A percentile compares a stretch with the other conserved stretches of the same genome.
Evolutionary conservation across 305 asterid genomes (phyloP).

Genomic region (Solanum hybrid): DNA sequence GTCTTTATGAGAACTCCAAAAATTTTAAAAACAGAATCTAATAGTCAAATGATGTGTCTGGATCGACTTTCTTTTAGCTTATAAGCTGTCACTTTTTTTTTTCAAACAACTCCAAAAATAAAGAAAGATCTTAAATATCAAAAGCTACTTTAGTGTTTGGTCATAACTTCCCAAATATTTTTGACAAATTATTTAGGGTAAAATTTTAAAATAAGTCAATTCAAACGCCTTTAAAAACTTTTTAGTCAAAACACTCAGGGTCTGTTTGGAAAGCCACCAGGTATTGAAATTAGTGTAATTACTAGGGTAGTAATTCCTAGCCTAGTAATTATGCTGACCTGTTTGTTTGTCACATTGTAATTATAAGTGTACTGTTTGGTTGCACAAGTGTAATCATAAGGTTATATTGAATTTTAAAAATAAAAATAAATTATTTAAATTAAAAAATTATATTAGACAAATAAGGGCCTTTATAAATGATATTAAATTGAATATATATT

Average conservation of each 20-base stretch:
- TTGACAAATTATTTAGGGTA: neutral
- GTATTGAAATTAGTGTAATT: neutral
- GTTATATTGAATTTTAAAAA: neutral
- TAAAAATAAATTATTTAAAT: no score
- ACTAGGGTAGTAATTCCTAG: neutral
- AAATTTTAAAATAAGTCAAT: neutral
- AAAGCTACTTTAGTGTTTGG: neutral
- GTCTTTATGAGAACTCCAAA: neutral
- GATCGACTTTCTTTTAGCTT: neutral
- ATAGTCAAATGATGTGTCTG: neutral
- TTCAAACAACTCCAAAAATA: neutral
- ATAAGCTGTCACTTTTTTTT: neutral
- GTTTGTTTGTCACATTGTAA: neutral
- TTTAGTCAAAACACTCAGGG: neutral
- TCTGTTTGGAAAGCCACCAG: neutral
- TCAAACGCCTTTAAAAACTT: no score
- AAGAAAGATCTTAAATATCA: neutral
- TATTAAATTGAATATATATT: neutral
- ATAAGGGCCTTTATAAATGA: neutral
- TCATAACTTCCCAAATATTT: neutral
- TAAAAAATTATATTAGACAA: neutral
- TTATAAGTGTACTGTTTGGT: neutral
- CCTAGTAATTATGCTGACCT: neutral
- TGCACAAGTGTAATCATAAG: neutral
- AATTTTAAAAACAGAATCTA: no score